These are phyloP conservation scores for Quercus aquifolioides DNA, from an alignment of 306 rosid genomes.

Conservation along the genomic window DNA sequence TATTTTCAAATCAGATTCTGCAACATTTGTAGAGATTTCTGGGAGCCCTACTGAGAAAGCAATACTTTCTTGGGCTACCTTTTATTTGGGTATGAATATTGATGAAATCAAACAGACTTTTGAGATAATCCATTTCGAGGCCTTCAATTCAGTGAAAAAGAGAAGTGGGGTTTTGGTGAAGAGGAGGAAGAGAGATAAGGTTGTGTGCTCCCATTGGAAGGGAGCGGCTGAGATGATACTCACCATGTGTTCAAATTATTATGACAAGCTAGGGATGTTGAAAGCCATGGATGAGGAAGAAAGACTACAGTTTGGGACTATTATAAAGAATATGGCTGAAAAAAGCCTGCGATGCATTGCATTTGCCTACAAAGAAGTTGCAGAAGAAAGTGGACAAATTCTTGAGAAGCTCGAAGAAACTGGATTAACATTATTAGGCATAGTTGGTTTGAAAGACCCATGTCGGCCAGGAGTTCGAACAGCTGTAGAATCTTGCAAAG, in stretches of 20 bases:
- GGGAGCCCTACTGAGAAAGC: too few species aligned
- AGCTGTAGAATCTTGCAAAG: conserved; percentile 25
- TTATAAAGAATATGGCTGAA: conserved; percentile 23
- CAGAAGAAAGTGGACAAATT: neutral
- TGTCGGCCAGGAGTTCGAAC: conserved; percentile 17
- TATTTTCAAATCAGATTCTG: too few species aligned
- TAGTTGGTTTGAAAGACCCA: conserved; percentile 25
- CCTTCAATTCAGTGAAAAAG: too few species aligned
- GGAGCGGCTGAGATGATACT: conserved; percentile 32
- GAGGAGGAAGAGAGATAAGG: neutral
- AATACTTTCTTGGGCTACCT: too few species aligned
- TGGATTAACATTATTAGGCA: conserved; percentile 7
- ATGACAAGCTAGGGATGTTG: conserved; percentile 4
- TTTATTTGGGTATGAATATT: too few species aligned
- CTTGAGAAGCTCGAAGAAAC: conserved; percentile 16
- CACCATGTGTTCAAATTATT: conserved; percentile 17
- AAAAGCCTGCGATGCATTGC: conserved; percentile 31
- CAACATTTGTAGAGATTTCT: too few species aligned
- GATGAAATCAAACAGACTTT: too few species aligned
- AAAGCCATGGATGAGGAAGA: conserved; percentile 13
- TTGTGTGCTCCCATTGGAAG: conserved; percentile 16
- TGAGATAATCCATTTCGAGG: too few species aligned
- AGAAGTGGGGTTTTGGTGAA: neutral
- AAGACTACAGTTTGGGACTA: neutral
- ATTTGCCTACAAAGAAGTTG: conserved; percentile 8